These are phyloP conservation scores for Oldenlandia corymbosa DNA, from an alignment of 257 asterid genomes.

Conservation along the genomic window DNA sequence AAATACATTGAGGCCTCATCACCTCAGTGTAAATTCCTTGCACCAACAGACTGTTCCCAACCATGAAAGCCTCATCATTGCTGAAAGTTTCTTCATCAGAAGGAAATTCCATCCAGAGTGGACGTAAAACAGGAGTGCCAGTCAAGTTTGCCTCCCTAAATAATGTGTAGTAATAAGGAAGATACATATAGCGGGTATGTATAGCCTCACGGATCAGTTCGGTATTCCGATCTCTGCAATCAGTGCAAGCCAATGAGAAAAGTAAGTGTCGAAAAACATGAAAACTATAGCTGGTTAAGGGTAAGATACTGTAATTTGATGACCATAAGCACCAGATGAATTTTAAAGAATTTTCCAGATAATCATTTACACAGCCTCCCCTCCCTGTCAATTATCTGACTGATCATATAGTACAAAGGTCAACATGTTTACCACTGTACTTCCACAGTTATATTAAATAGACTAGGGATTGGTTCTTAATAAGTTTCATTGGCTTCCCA, in stretches of 20 bases:
- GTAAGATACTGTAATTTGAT: neutral
- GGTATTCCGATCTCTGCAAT: slow-evolving; percentile 72
- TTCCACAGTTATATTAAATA: too few relatives aligned
- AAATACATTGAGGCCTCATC: too few relatives aligned
- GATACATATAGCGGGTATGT: slow-evolving; percentile 74
- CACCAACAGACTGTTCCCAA: slow-evolving; percentile 82
- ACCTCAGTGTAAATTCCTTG: slow-evolving; percentile 96
- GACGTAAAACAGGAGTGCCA: slow-evolving; percentile 86
- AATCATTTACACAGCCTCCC: neutral
- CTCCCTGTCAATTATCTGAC: neutral
- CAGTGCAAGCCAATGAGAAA: slow-evolving; percentile 1
- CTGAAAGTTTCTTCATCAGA: slow-evolving; percentile 69
- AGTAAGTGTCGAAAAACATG: neutral
- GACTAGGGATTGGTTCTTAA: neutral
- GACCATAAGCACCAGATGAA: neutral
- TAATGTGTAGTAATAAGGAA: slow-evolving; percentile 88
- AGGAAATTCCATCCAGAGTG: slow-evolving; percentile 99
- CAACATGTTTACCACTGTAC: neutral
- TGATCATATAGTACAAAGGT: neutral
- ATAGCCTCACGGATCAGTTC: slow-evolving; percentile 82
- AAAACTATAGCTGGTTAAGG: neutral
- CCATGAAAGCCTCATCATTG: slow-evolving; percentile 96
- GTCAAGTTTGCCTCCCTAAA: slow-evolving; percentile 89
- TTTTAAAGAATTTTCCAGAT: neutral
- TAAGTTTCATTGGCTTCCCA: neutral